A percentile compares a stretch with the other conserved stretches of the same genome.
phyloP scores from a whole-genome alignment of 192 early-diverging fungal species.

The Lobosporangium transversale region DNA sequence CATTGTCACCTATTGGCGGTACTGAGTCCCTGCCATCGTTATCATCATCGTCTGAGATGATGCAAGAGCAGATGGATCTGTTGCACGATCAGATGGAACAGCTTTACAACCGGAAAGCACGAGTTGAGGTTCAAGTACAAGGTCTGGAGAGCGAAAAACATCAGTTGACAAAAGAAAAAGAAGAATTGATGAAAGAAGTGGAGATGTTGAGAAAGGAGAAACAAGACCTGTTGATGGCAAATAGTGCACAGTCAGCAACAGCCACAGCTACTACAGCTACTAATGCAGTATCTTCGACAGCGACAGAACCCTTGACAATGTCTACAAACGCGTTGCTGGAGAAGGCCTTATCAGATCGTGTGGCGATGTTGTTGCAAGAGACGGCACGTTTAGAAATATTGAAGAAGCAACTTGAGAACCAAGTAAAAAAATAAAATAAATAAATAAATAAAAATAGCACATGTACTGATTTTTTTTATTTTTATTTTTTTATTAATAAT shows the following conservation, averaged over 20 bases:
- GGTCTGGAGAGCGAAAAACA: conserved; percentile 15
- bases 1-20: no score
- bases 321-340: background rate
- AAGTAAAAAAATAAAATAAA: no score
- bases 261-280: background rate
- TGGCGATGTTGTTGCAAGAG: conserved; percentile 27
- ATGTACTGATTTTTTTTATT: no score
- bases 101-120: conserved; percentile 26
- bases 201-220: conserved; percentile 25
- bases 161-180: conserved; percentile 10
- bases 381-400: conserved; percentile 16
- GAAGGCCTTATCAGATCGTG: conserved; percentile 20
- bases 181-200: conserved; percentile 12
- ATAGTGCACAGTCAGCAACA: background rate
- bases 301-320: background rate
- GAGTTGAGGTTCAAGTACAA: conserved; percentile 29
- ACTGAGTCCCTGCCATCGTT: background rate
- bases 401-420: conserved; percentile 16
- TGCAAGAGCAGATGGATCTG: conserved; percentile 11
- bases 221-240: conserved; percentile 1
- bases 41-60: background rate
- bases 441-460: no score
- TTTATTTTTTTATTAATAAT: no score
- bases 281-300: background rate
- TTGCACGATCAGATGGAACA: conserved; percentile 36